Evolutionary conservation across 768 basidiomycete genomes (phyloP).

Genomic region (Clavaria fumosa): DNA sequence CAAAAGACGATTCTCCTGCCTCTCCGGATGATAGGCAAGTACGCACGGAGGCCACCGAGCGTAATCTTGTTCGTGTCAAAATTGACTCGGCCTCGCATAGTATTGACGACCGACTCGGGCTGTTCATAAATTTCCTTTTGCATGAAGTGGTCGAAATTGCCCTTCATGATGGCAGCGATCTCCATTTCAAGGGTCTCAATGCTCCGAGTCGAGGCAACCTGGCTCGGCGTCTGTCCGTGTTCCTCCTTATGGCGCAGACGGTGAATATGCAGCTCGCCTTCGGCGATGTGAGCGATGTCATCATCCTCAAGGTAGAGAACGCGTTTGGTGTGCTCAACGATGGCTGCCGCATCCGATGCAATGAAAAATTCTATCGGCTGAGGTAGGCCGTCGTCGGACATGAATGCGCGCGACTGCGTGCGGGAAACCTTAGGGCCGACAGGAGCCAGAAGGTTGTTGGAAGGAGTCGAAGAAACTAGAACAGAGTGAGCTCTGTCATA

Average conservation of each 20-base stretch:
- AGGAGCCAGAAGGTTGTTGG: no score
- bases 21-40: slow-evolving; percentile 90
- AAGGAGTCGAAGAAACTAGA: no score
- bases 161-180: slow-evolving; percentile 99
- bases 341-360: slow-evolving; percentile 90
- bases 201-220: slow-evolving; percentile 63
- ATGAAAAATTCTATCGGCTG: slow-evolving; percentile 99
- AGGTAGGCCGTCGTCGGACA: slow-evolving; percentile 95
- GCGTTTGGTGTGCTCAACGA: slow-evolving; percentile 97
- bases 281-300: slow-evolving; percentile 94
- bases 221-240: slow-evolving; percentile 40
- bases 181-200: slow-evolving; percentile 99
- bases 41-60: slow-evolving; percentile 88
- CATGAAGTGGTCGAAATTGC: slow-evolving; percentile 99
- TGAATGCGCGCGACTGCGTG: slow-evolving; percentile 93
- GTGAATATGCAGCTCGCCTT: slow-evolving; percentile 97
- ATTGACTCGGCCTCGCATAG: slow-evolving; percentile 99
- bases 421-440: slow-evolving; percentile 72
- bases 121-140: slow-evolving; percentile 99
- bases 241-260: slow-evolving; percentile 85
- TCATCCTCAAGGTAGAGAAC: slow-evolving; percentile 98
- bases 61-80: slow-evolving; percentile 87
- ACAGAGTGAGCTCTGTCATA: no score
- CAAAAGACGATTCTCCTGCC: slow-evolving; percentile 91
- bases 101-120: slow-evolving; percentile 98